Evolutionary conservation across 2,329 filamentous ascomycete genomes (phyloP).

Genomic region (Penicillium carneum): DNA sequence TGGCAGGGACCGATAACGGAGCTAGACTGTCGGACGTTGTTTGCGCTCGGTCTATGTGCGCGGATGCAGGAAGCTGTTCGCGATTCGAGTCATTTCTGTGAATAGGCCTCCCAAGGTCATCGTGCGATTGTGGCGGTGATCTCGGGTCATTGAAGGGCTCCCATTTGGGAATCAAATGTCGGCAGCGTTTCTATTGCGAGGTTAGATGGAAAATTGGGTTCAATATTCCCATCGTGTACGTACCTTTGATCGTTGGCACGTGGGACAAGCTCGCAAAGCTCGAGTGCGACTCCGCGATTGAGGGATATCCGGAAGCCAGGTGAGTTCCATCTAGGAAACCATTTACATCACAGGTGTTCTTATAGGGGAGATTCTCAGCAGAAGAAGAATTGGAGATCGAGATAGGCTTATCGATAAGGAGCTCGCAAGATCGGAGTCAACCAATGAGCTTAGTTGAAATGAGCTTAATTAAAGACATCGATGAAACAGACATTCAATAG

Average conservation of each 20-base stretch:
- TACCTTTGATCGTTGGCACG: conserved; percentile 46
- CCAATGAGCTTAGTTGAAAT: neutral
- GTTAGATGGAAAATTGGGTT: conserved; percentile 5
- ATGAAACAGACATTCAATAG: neutral
- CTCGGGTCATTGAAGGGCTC: conserved; percentile 14
- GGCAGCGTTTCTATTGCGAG: conserved; percentile 43
- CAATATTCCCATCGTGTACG: conserved; percentile 2
- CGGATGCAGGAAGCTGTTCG: conserved; percentile 4
- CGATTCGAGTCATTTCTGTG: conserved; percentile 1
- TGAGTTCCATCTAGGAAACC: conserved; percentile 42
- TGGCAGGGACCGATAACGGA: conserved; percentile 22
- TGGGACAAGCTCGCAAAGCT: conserved; percentile 43
- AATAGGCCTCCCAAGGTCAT: neutral
- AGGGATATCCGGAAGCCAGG: conserved; percentile 46
- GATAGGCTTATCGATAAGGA: conserved; percentile 28
- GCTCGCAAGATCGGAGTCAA: neutral
- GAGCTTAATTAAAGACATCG: too few species aligned
- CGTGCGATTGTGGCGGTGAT: conserved; percentile 5
- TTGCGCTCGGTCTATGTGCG: conserved; percentile 5
- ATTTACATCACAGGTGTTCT: neutral
- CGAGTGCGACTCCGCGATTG: conserved; percentile 44
- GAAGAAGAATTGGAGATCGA: neutral
- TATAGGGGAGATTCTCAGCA: neutral
- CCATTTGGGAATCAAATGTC: conserved; percentile 33
- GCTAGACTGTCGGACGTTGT: conserved; percentile 16